These are phyloP conservation scores for Trypanosoma vivax DNA, from an alignment of 208 protist genomes.

Conservation along the genomic window DNA sequence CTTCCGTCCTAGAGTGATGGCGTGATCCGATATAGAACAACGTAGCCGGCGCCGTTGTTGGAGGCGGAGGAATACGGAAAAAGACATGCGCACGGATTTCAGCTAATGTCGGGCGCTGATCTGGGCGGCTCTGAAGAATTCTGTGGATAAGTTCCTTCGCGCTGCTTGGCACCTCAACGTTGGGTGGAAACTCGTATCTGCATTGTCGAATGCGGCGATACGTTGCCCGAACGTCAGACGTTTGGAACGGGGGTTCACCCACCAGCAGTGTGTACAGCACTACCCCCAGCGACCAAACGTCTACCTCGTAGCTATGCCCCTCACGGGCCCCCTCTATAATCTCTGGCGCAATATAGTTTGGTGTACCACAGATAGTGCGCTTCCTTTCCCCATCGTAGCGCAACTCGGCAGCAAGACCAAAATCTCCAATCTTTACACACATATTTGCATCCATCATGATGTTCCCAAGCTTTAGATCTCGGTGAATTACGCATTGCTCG, in stretches of 20 bases:
- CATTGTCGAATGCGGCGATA: constrained; percentile 93
- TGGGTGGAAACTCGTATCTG: constrained; percentile 89
- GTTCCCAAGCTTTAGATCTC: constrained; percentile 96
- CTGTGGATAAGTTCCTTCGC: constrained; percentile 89
- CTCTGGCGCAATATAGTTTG: constrained; percentile 96
- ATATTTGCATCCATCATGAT: constrained; percentile 89
- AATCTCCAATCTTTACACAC: constrained; percentile 94
- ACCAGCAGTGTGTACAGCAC: constrained; percentile 97
- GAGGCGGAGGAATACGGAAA: constrained; percentile 56
- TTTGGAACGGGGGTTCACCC: constrained; percentile 98
- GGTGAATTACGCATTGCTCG: constrained; percentile 92
- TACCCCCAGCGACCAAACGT: constrained; percentile 97
- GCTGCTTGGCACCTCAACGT: constrained; percentile 45
- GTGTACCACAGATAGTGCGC: constrained; percentile 94
- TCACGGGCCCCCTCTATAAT: constrained; percentile 80
- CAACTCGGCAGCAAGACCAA: constrained; percentile 90
- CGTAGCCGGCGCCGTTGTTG: constrained; percentile 37
- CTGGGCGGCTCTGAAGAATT: constrained; percentile 82
- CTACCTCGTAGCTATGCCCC: constrained; percentile 96
- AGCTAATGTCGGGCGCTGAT: constrained; percentile 74
- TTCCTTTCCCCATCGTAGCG: constrained; percentile 91
- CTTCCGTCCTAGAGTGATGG: constrained; percentile 2
- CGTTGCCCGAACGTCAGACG: constrained; percentile 92
- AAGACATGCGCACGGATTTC: constrained; percentile 89
- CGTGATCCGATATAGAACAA: constrained; percentile 33